Evolutionary conservation across 768 basidiomycete genomes (phyloP), one percentile per base, ranked within the genome.

Genomic region (Lepiota venenata): DNA sequence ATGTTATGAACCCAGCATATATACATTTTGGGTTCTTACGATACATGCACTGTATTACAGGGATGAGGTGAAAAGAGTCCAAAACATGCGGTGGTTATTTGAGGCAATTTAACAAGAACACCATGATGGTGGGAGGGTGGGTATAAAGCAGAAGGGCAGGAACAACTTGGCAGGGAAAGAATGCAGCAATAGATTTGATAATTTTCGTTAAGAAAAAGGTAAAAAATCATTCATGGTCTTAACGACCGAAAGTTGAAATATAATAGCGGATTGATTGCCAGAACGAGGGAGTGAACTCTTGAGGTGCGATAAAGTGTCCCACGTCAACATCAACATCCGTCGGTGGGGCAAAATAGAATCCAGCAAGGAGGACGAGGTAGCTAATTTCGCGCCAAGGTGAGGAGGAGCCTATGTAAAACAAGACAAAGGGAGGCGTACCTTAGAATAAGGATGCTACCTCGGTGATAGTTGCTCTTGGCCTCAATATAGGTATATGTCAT

Each of bases 401-500:
- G n/a, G 43, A 37, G 38, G 35, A 56, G 42, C 11, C 29, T 14
- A 20, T 25, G 53, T 5, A 22, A 25, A 35, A 25, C 29, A 45
- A 44, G 32, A 44, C 7, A 11, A 22, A 12, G 32, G 14, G 15
- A 41, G n/a, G 56, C 67, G 44, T 61, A 95, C 92, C 94, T 94
- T 47, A 98, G 76, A 51, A 98, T 88, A 43, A 99, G 83, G 56
- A 97, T 97, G 61, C 91, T 93, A 44, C 97, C 97, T 61, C 97
- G 85, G 66, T 98, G 93, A 68, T 99, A 99, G 71, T 98, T 98
- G 62, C 90, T 91, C 75, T 88, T 93, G n/a, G 94, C 94, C 71
- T 99, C 97, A 63, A 98, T 97, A 67, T 97, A 98, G 3, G 94
- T 96, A 69, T 99, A 99, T 0, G 97, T 98, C 79, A 99, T 83